Conservation (phyloP, 768 basidiomycete species). For the Leccinum sublutescens region DNA sequence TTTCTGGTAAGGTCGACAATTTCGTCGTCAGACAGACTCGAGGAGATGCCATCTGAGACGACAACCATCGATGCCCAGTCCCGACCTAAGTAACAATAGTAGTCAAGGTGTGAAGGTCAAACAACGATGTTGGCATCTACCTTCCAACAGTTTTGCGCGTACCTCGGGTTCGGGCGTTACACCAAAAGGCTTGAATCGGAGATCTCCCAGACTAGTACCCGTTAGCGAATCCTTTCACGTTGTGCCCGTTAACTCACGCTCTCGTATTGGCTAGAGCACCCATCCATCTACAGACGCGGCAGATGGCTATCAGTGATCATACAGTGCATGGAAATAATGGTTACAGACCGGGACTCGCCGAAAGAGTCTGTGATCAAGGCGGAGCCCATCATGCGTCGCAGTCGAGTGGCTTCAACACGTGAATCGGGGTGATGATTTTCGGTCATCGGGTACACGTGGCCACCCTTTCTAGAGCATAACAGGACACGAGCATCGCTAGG, state of each 20-base stretch:
- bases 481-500: conserved; percentile 86
- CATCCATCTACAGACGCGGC: conserved; percentile 76
- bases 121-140: conserved; percentile 37
- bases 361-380: conserved; percentile 91
- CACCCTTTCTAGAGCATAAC: conserved; percentile 70
- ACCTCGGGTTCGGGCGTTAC: conserved; percentile 95
- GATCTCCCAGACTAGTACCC: conserved; percentile 71
- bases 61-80: conserved; percentile 87
- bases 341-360: conserved; percentile 77
- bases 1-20: conserved; percentile 85
- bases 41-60: conserved; percentile 93
- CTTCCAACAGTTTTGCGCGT: conserved; percentile 68
- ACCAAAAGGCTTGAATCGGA: conserved; percentile 84
- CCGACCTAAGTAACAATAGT: conserved; percentile 46
- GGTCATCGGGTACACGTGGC: conserved; percentile 81
- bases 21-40: conserved; percentile 89
- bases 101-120: not conserved
- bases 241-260: conserved; percentile 49
- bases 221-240: conserved; percentile 4
- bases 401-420: conserved; percentile 76
- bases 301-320: not conserved
- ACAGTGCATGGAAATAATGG: not conserved
- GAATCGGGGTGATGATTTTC: conserved; percentile 96
- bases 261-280: conserved; percentile 91
- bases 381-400: conserved; percentile 88